phyloP scores from a whole-genome alignment of 2,329 filamentous ascomycete species.

The Teratosphaeria zuluensis region DNA sequence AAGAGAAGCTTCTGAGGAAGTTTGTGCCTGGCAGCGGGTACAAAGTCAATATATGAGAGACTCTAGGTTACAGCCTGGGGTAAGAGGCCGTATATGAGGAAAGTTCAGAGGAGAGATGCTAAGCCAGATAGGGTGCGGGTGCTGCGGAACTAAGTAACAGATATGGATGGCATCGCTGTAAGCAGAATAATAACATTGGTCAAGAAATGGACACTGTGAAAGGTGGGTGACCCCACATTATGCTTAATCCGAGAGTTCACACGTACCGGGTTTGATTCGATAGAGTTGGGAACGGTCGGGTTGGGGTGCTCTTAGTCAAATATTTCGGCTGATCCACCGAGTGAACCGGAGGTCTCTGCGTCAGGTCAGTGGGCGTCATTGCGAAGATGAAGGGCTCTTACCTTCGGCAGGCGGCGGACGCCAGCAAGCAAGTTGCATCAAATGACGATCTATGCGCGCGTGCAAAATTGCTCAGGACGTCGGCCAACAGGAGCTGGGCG shows the following conservation, averaged over 20 bases:
- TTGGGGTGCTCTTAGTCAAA: conserved; percentile 10
- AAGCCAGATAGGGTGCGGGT: not conserved
- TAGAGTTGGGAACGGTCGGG: conserved; percentile 20
- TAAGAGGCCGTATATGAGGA: not conserved
- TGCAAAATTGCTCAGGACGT: not conserved
- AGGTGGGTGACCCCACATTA: conserved; percentile 16
- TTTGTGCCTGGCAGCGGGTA: conserved; percentile 1
- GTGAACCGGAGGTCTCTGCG: not conserved
- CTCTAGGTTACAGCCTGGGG: not conserved
- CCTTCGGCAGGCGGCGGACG: not conserved
- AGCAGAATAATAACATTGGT: not conserved
- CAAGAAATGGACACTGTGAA: not conserved
- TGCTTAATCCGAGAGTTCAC: conserved; percentile 23
- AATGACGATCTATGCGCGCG: not conserved
- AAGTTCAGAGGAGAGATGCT: not conserved
- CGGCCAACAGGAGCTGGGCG: not conserved
- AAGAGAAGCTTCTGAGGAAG: not conserved
- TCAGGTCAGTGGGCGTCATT: not conserved
- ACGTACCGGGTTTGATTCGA: conserved; percentile 15
- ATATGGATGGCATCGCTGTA: not conserved
- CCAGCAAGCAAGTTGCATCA: not conserved
- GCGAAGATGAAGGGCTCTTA: not conserved
- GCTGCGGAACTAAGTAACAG: not conserved
- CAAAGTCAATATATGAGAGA: conserved; percentile 1
- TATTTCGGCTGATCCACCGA: not conserved